A percentile compares a stretch with the other conserved stretches of the same genome.
Conservation (phyloP, 495 filamentous ascomycete genomes). For the Acidiella bohemica region DNA sequence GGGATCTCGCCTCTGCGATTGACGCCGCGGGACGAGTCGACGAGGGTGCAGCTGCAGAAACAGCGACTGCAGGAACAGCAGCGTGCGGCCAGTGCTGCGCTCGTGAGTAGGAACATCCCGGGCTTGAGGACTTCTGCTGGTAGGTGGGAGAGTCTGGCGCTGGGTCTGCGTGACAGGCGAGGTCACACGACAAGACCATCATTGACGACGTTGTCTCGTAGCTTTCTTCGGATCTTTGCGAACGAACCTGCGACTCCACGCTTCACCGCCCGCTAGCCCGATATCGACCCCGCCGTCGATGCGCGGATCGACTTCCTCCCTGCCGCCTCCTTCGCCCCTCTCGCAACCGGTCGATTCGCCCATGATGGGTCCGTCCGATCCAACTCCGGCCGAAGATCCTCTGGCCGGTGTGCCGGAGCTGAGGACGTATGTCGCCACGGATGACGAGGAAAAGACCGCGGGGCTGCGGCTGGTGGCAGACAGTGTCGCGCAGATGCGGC, state of each 20-base stretch:
- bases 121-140: constrained; percentile 28
- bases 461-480: constrained; percentile 59
- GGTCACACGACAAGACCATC: no score
- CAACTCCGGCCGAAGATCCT: constrained; percentile 11
- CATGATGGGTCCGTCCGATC: constrained; percentile 7
- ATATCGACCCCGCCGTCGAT: constrained; percentile 24
- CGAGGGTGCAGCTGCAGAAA: constrained; percentile 15
- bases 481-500: constrained; percentile 51
- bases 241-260: constrained; percentile 29
- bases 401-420: constrained; percentile 21
- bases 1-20: constrained; percentile 4
- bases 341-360: constrained; percentile 13
- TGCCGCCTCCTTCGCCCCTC: constrained; percentile 23
- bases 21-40: constrained; percentile 13
- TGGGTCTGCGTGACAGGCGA: no score
- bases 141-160: constrained; percentile 9
- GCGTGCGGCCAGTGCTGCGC: constrained; percentile 1
- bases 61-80: constrained; percentile 11
- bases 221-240: constrained; percentile 31
- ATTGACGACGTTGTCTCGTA: no score
- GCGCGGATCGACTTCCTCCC: constrained; percentile 17
- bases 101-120: constrained; percentile 22
- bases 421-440: constrained; percentile 22
- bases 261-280: constrained; percentile 24
- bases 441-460: constrained; percentile 45